phyloP scores from a whole-genome alignment of 2,329 filamentous ascomycete genomes.

The Sporothrix variecibatus region DNA sequence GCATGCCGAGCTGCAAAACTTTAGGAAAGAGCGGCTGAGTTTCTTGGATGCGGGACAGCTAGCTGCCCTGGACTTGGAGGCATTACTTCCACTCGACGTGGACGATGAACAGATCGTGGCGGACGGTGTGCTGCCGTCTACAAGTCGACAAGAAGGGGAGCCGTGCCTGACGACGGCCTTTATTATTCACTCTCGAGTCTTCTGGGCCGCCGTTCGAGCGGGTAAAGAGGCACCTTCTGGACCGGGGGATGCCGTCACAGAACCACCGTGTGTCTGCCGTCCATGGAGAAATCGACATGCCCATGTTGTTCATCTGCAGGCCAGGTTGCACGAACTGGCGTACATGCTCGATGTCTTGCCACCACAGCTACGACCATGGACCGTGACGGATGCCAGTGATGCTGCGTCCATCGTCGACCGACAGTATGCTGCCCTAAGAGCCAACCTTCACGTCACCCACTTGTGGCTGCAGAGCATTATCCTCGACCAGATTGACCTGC shows the following conservation, averaged over 20 bases:
- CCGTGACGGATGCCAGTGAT: not conserved
- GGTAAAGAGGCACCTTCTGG: not conserved
- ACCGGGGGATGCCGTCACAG: not conserved
- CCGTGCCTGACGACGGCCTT: constrained; percentile 2
- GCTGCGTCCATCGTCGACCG: not conserved
- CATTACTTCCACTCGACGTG: not conserved
- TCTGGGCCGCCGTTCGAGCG: not conserved
- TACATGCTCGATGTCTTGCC: constrained; percentile 6
- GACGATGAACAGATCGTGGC: constrained; percentile 24
- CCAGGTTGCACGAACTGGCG: not conserved
- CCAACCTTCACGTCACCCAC: constrained; percentile 43
- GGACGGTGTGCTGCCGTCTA: not conserved
- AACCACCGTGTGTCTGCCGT: not conserved
- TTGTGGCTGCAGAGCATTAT: constrained; percentile 43
- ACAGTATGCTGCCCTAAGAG: constrained; percentile 37
- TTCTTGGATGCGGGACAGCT: constrained; percentile 8
- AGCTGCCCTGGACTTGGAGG: not conserved
- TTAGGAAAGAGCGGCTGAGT: constrained; percentile 8
- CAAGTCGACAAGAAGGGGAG: not conserved
- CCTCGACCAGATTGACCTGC: constrained; percentile 39
- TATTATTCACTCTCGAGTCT: not conserved
- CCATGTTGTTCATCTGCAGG: not conserved
- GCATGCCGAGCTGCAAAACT: constrained; percentile 15
- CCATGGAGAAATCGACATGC: not conserved
- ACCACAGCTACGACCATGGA: not conserved